Conservation (phyloP, 371 early-diverging fungal genomes). For the Mucor racemosus region DNA sequence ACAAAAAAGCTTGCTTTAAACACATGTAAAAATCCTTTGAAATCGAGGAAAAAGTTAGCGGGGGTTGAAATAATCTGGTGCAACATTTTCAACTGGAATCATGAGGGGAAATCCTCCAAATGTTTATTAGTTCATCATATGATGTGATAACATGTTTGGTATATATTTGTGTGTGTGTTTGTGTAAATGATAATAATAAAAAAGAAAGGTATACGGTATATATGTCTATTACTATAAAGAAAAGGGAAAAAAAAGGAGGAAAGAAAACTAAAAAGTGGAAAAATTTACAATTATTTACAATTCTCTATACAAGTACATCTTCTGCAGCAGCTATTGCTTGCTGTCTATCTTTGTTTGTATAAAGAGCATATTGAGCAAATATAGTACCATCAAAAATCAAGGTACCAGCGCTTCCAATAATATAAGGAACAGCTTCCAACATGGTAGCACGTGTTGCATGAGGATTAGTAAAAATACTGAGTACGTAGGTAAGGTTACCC, state of each 20-base stretch:
- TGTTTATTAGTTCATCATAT: slow-evolving; percentile 1
- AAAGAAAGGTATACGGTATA: slow-evolving; percentile 9
- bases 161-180: slow-evolving; percentile 2
- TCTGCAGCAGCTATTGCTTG: background rate
- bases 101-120: background rate
- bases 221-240: background rate
- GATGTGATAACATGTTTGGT: slow-evolving; percentile 8
- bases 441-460: slow-evolving; percentile 51
- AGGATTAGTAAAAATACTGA: slow-evolving; percentile 64
- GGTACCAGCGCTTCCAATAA: slow-evolving; percentile 72
- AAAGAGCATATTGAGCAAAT: slow-evolving; percentile 57
- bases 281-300: slow-evolving; percentile 9
- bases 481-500: slow-evolving; percentile 74
- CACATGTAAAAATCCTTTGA: too few species aligned
- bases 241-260: too few species aligned
- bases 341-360: slow-evolving; percentile 1
- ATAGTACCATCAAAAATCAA: slow-evolving; percentile 68
- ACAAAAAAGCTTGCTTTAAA: too few species aligned
- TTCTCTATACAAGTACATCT: background rate
- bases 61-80: too few species aligned
- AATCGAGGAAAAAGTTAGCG: too few species aligned
- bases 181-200: background rate
- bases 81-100: background rate
- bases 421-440: slow-evolving; percentile 65
- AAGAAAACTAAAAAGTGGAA: background rate